Conservation (phyloP, 352 stramenopile genomes). For the Blastocystis sp. region DNA sequence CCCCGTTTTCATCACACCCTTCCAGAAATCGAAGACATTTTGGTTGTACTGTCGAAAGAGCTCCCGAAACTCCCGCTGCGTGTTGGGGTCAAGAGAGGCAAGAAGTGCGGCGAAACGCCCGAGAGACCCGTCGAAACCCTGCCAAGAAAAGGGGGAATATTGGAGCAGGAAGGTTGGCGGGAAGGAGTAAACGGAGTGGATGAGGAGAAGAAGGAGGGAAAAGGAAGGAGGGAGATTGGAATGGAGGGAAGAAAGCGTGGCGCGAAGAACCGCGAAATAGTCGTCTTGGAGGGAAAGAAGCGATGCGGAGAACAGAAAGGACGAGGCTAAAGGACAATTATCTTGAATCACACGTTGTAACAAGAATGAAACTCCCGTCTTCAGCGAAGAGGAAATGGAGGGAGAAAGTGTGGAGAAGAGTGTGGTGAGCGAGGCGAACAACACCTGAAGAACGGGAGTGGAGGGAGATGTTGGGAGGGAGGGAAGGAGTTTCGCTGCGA, state of each 20-base stretch:
- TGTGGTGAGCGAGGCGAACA: neutral
- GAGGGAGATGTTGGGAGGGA: neutral
- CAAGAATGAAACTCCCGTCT: neutral
- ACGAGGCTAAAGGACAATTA: neutral
- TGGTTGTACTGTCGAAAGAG: neutral
- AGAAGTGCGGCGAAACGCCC: neutral
- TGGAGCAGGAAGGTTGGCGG: neutral
- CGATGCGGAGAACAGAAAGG: neutral
- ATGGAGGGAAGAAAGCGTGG: neutral
- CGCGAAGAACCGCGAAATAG: neutral
- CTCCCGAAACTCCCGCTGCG: neutral
- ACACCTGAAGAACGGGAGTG: neutral
- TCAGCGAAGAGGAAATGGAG: neutral
- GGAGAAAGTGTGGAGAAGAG: neutral
- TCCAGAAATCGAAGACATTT: neutral
- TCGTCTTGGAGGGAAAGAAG: neutral
- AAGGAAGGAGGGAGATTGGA: neutral
- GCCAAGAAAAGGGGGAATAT: neutral
- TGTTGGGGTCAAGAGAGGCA: neutral
- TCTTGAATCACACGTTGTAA: neutral
- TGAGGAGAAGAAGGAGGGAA: neutral
- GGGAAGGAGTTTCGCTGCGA: neutral
- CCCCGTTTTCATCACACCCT: neutral
- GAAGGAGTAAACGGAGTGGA: neutral
- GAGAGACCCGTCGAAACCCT: neutral